phyloP scores from a whole-genome alignment of 345 rosid genomes.

The Salix udensis region DNA sequence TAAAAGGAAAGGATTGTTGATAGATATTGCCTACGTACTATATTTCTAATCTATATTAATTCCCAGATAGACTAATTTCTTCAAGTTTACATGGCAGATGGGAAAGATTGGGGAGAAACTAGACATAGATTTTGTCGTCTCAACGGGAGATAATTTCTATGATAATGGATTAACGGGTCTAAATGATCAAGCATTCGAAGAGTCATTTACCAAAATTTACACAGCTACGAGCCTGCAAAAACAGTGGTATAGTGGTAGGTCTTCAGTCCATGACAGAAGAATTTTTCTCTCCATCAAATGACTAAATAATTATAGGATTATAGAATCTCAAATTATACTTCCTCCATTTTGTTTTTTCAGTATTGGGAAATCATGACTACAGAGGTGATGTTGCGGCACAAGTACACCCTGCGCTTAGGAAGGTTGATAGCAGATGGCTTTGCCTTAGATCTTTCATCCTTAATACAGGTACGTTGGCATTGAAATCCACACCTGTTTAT shows the following conservation, averaged over 20 bases:
- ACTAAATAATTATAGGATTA: no score
- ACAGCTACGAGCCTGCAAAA: constrained; percentile 42
- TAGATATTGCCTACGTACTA: no score
- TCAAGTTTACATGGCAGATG: constrained; percentile 29
- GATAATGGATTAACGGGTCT: constrained; percentile 40
- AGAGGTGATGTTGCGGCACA: constrained; percentile 35
- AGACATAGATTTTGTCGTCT: constrained; percentile 41
- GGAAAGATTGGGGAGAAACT: constrained; percentile 44
- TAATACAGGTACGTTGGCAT: constrained; percentile 15
- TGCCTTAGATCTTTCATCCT: constrained; percentile 29
- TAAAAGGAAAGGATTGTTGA: no score
- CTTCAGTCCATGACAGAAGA: background rate
- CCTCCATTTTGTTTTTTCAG: constrained; percentile 3
- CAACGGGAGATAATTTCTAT: constrained; percentile 56
- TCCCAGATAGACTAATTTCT: background rate
- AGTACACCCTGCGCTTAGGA: constrained; percentile 16
- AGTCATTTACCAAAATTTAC: constrained; percentile 43
- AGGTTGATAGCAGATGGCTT: constrained; percentile 28
- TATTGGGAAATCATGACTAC: constrained; percentile 42
- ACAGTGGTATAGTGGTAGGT: constrained; percentile 47
- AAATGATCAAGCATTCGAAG: constrained; percentile 38
- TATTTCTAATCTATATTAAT: no score
- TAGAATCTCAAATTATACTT: no score
- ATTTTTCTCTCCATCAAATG: background rate
- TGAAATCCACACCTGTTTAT: background rate